phyloP scores from a whole-genome alignment of 148 eudicot species.

The Limonium bicolor region DNA sequence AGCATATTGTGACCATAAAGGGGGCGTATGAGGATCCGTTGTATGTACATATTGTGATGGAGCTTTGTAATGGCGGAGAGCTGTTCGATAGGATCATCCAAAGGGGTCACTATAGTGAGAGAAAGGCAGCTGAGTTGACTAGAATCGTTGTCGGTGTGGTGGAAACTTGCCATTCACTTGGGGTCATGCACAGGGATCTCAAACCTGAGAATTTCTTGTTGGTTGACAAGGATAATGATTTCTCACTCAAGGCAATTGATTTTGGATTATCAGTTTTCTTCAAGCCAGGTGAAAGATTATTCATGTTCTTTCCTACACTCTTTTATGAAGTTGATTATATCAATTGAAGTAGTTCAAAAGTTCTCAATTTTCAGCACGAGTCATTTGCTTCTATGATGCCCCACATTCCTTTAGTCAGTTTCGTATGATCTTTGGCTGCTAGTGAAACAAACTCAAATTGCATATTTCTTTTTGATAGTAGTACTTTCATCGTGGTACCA shows the following conservation, averaged over 20 bases:
- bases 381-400: not conserved
- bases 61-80: conserved; percentile 82
- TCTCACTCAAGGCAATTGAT: conserved; percentile 91
- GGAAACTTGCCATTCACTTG: conserved; percentile 92
- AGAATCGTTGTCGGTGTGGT: conserved; percentile 86
- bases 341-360: not conserved
- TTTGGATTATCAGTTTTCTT: conserved; percentile 93
- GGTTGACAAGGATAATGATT: conserved; percentile 84
- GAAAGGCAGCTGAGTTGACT: conserved; percentile 83
- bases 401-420: not conserved
- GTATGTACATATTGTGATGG: conserved; percentile 93
- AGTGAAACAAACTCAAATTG: too few species aligned
- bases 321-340: not conserved
- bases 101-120: conserved; percentile 78
- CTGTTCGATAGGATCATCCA: conserved; percentile 87
- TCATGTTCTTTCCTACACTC: not conserved
- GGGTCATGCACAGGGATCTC: conserved; percentile 86
- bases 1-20: conserved; percentile 66
- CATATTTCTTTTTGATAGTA: too few species aligned
- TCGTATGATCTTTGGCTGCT: not conserved
- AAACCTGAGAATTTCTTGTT: conserved; percentile 88
- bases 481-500: too few species aligned
- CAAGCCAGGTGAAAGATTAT: conserved; percentile 55
- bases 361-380: not conserved
- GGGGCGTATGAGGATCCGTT: conserved; percentile 88